Base-by-base conservation (phyloP, 345 rosid species). In the Orychophragmus violaceus region DNA sequence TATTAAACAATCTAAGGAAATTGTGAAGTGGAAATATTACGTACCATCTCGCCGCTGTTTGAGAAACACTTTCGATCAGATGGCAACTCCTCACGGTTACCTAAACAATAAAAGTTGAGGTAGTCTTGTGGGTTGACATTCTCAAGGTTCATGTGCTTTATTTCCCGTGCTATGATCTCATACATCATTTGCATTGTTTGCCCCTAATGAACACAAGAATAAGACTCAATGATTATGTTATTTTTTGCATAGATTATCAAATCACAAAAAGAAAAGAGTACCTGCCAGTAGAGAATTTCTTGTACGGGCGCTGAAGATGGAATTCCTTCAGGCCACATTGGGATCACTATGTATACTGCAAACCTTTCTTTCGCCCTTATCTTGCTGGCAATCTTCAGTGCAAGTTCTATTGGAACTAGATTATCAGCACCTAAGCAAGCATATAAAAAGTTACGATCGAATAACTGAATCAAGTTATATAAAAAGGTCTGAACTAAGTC, bases 241-340 rank as follows among this genome's bases (percentile, higher is more conserved):
- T 55, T 18, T 53, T 8, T 29, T 8, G 6, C 7, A 18, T 8
- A 44, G 5, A 9, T 10, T 33, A 33, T n/a, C n/a, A n/a, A 44
- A 8, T 44, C 13, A 9, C 13, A 44, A 11, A 44, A 18, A 44
- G 1, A 44, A 44, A 44, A 3, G 50, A 45, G 27, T 80, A 88
- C 97, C 96, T 91, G 97, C 96, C 97, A 91, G 66, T 81, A 91
- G 49, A 91, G 88, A 69, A 91, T 88, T 78, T 75, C 86, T 80
- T 91, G 97, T 52, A 87, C 94, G 5, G 86, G 22, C 3, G 79
- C 85, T 28, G 97, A 82, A 70, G 84, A 62, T 23, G 96, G 94
- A 57, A 62, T 78, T 48, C 97, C 97, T 79, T 88, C 96, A 2
- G 96, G 91, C 97, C 96, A 91, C 96, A 91, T 83, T 6, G 97